phyloP scores from a whole-genome alignment of 2,329 filamentous ascomycete species.

The Epichloe uncinata region DNA sequence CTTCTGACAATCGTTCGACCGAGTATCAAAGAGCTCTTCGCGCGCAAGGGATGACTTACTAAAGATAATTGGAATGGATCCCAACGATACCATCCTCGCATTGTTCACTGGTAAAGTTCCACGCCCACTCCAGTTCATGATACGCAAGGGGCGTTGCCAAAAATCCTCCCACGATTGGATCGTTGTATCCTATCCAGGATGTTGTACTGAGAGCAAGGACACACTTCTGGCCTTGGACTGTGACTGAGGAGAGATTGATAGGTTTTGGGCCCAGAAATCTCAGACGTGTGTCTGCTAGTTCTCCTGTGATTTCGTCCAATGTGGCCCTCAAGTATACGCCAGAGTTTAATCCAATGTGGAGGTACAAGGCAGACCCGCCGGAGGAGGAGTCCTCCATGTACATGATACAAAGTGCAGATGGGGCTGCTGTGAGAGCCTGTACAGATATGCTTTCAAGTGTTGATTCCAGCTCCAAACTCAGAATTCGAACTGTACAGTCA shows the following conservation, averaged over 20 bases:
- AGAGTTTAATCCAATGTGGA: conserved; percentile 91
- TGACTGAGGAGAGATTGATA: conserved; percentile 79
- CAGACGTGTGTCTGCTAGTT: conserved; percentile 85
- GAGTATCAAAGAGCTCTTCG: too few species aligned
- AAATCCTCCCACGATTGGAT: conserved; percentile 74
- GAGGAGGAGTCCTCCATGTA: conserved; percentile 88
- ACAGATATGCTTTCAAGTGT: conserved; percentile 89
- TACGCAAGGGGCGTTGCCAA: conserved; percentile 88
- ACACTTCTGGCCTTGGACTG: conserved; percentile 68
- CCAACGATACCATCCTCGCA: conserved; percentile 89
- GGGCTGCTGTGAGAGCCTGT: conserved; percentile 81
- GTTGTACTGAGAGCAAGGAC: conserved; percentile 83
- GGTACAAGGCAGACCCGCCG: conserved; percentile 78
- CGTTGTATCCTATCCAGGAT: conserved; percentile 88
- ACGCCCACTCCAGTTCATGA: conserved; percentile 77
- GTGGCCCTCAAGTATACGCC: conserved; percentile 93
- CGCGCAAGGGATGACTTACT: too few species aligned
- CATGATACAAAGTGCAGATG: conserved; percentile 81
- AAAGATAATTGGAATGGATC: conserved; percentile 40
- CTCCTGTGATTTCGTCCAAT: conserved; percentile 86
- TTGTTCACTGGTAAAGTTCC: conserved; percentile 93
- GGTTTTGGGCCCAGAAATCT: conserved; percentile 87
- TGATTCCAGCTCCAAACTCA: conserved; percentile 79
- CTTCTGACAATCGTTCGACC: conserved; percentile 42
- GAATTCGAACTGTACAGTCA: conserved; percentile 86